Conservation (phyloP, 1,139 yeast genomes). For the Torulaspora pretoriensis region DNA sequence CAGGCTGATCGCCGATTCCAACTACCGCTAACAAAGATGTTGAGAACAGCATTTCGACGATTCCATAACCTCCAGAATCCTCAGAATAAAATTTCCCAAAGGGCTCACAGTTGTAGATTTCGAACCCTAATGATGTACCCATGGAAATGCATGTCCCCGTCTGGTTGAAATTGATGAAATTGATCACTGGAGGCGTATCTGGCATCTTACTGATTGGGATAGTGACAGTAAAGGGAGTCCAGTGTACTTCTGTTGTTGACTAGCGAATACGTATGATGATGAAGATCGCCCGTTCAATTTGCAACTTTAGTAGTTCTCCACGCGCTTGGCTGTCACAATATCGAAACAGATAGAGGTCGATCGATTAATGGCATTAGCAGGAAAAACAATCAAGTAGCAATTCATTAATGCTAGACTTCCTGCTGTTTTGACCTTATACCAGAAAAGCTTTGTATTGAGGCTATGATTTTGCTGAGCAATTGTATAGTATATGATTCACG, state of each 20-base stretch:
- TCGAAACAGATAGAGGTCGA: background rate
- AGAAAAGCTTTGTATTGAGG: too few relatives aligned
- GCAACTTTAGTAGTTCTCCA: background rate
- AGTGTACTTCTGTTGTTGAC: background rate
- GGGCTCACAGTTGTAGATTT: constrained; percentile 84
- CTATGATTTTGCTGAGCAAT: too few relatives aligned
- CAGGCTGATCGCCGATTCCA: constrained; percentile 79
- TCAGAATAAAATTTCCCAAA: constrained; percentile 74
- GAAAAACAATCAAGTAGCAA: too few relatives aligned
- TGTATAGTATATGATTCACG: too few relatives aligned
- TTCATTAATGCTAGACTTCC: background rate
- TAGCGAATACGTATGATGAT: background rate
- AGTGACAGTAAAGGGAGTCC: background rate
- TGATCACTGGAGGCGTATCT: constrained; percentile 21
- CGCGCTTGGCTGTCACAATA: background rate
- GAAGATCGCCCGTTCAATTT: background rate
- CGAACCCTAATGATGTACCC: constrained; percentile 74
- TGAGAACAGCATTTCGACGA: constrained; percentile 87
- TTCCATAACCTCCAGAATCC: constrained; percentile 54
- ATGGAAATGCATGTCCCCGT: constrained; percentile 84
- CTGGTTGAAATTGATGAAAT: constrained; percentile 71
- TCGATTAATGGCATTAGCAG: background rate
- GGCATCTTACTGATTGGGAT: constrained; percentile 13
- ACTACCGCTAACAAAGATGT: constrained; percentile 85
- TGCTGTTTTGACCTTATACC: background rate